Evolutionary conservation across 768 basidiomycete species (phyloP).

Genomic region (Lactarius sanguifluus): DNA sequence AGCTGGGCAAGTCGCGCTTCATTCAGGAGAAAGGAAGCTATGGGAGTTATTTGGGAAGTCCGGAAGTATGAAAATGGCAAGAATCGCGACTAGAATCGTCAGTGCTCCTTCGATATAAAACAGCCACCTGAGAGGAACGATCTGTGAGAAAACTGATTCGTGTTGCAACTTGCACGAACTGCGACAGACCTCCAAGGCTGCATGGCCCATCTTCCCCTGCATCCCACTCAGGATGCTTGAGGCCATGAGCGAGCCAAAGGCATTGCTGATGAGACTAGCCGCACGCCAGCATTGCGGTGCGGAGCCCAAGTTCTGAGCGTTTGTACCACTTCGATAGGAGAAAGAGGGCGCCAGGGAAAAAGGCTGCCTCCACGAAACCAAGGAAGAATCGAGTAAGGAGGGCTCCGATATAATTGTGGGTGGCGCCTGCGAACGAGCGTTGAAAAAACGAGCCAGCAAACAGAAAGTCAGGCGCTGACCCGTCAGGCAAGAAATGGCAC

Average conservation of each 20-base stretch:
- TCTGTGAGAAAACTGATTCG: constrained; percentile 1
- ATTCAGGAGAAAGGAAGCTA: constrained; percentile 57
- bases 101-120: constrained; percentile 68
- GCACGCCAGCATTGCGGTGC: constrained; percentile 67
- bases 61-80: constrained; percentile 65
- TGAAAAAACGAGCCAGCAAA: background rate
- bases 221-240: constrained; percentile 71
- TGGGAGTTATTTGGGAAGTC: constrained; percentile 65
- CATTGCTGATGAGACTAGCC: constrained; percentile 78
- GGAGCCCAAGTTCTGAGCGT: constrained; percentile 63
- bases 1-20: constrained; percentile 57
- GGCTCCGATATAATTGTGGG: constrained; percentile 52
- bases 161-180: constrained; percentile 16
- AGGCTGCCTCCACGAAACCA: constrained; percentile 59
- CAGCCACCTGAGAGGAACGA: constrained; percentile 52
- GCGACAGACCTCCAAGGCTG: constrained; percentile 68
- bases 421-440: constrained; percentile 20
- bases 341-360: constrained; percentile 68
- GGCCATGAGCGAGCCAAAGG: constrained; percentile 77
- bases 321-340: constrained; percentile 73
- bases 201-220: constrained; percentile 64
- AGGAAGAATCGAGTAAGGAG: constrained; percentile 72
- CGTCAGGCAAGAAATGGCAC: constrained; percentile 46
- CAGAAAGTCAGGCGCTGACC: constrained; percentile 32
- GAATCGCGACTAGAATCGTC: constrained; percentile 52